These are phyloP conservation scores for Farysia itapuensis DNA, from an alignment of 1,284 basidiomycete species.

Conservation along the genomic window DNA sequence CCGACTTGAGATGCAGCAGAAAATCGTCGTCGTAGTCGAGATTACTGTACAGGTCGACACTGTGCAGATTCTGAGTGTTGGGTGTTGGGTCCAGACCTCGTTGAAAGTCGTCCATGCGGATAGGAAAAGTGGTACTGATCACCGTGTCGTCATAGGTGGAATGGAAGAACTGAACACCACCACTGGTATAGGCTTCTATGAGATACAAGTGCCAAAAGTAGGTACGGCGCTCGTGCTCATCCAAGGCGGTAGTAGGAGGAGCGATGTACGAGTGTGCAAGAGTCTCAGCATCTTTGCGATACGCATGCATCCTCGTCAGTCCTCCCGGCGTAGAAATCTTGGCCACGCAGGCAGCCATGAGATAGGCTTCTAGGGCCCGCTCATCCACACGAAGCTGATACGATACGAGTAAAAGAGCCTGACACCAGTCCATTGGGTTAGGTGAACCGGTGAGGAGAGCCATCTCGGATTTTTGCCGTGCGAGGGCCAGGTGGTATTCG, in stretches of 20 bases:
- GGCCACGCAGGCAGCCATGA: not conserved
- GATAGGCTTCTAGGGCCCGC: constrained; percentile 4
- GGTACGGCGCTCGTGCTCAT: constrained; percentile 14
- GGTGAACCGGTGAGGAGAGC: constrained; percentile 1
- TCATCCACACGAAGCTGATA: constrained; percentile 8
- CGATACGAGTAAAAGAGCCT: constrained; percentile 6
- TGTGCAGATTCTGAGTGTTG: constrained; percentile 8
- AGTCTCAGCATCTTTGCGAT: not conserved
- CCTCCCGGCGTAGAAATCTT: not conserved
- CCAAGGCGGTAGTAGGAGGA: constrained; percentile 3
- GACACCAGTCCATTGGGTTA: constrained; percentile 9
- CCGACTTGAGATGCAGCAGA: constrained; percentile 11
- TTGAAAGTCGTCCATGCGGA: constrained; percentile 6
- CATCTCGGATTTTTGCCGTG: constrained; percentile 5
- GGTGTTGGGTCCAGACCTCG: constrained; percentile 8
- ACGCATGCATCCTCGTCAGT: constrained; percentile 1
- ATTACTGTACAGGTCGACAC: constrained; percentile 11
- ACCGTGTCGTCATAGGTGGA: constrained; percentile 7
- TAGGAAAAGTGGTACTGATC: constrained; percentile 8
- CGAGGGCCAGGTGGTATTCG: constrained; percentile 11
- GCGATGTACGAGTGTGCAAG: constrained; percentile 1
- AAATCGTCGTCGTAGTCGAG: constrained; percentile 18
- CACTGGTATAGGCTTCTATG: constrained; percentile 7
- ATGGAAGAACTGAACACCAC: constrained; percentile 2
- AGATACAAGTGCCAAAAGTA: constrained; percentile 14